Evolutionary conservation across 140 eudicot genomes (phyloP).

Genomic region (Stevia rebaudiana): DNA sequence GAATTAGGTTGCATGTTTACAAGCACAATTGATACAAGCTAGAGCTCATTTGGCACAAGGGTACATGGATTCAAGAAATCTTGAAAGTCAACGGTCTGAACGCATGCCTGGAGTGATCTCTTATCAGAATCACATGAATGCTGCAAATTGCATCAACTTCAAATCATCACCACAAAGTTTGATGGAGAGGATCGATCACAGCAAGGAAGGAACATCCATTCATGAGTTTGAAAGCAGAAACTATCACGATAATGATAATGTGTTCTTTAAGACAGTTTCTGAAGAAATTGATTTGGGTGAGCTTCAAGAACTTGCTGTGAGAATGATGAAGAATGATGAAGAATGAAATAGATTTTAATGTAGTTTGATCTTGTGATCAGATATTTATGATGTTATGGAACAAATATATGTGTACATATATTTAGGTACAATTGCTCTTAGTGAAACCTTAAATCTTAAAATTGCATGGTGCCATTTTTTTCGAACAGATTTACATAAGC

Average conservation of each 20-base stretch:
- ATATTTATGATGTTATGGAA: conserved; percentile 17
- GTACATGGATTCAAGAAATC: conserved; percentile 37
- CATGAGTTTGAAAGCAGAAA: conserved; percentile 40
- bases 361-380: conserved; percentile 20
- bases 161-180: conserved; percentile 69
- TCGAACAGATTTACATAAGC: too few species aligned
- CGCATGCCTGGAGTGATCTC: conserved; percentile 26
- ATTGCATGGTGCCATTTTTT: too few species aligned
- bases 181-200: conserved; percentile 52
- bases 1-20: conserved; percentile 72
- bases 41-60: conserved; percentile 69
- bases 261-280: conserved; percentile 33
- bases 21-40: conserved; percentile 85
- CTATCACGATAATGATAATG: conserved; percentile 20
- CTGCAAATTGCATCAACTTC: conserved; percentile 31
- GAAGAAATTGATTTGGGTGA: conserved; percentile 68
- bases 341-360: too few species aligned
- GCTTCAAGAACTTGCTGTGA: conserved; percentile 74
- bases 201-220: conserved; percentile 29
- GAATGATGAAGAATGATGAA: conserved; percentile 75
- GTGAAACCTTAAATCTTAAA: too few species aligned
- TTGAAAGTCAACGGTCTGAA: conserved; percentile 45
- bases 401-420: conserved; percentile 15
- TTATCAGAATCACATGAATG: conserved; percentile 21
- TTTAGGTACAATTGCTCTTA: too few species aligned